Conservation (phyloP, 202 grass and related monocot species). For the Schoenoplectus triqueter region DNA sequence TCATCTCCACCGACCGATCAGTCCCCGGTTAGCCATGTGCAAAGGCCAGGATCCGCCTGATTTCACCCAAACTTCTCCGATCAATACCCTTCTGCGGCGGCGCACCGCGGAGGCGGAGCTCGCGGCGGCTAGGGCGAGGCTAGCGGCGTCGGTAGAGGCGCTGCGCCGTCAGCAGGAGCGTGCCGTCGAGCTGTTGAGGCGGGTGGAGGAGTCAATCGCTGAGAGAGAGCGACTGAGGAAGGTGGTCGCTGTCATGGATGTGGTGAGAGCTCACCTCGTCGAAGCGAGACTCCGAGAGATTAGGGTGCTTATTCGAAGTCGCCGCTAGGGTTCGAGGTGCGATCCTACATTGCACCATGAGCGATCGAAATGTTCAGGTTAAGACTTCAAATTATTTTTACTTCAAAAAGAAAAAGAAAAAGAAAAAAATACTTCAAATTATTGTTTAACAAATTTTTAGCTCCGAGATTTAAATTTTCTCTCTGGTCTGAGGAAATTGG, state of each 20-base stretch:
- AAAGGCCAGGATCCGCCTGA: constrained; percentile 7
- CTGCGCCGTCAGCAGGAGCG: constrained; percentile 26
- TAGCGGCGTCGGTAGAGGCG: constrained; percentile 28
- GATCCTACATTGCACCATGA: neutral
- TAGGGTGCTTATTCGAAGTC: neutral
- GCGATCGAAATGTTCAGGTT: neutral
- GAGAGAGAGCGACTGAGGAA: constrained; percentile 43
- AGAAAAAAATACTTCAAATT: too few relatives aligned
- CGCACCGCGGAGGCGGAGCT: constrained; percentile 11
- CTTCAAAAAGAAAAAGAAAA: too few relatives aligned
- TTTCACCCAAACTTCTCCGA: constrained; percentile 2
- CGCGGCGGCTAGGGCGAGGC: neutral
- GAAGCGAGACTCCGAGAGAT: constrained; percentile 1
- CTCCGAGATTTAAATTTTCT: too few relatives aligned
- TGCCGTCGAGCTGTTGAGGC: constrained; percentile 17
- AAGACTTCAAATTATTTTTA: neutral
- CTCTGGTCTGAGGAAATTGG: too few relatives aligned
- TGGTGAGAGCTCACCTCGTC: constrained; percentile 27
- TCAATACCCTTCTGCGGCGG: neutral
- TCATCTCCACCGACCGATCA: neutral
- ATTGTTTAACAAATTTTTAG: too few relatives aligned
- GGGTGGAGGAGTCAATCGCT: constrained; percentile 32
- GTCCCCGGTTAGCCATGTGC: constrained; percentile 35
- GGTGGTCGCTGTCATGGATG: constrained; percentile 32
- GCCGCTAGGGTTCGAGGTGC: neutral